Conservation (phyloP, 2,329 filamentous ascomycete genomes). For the Aspergillus aculeatinus region DNA sequence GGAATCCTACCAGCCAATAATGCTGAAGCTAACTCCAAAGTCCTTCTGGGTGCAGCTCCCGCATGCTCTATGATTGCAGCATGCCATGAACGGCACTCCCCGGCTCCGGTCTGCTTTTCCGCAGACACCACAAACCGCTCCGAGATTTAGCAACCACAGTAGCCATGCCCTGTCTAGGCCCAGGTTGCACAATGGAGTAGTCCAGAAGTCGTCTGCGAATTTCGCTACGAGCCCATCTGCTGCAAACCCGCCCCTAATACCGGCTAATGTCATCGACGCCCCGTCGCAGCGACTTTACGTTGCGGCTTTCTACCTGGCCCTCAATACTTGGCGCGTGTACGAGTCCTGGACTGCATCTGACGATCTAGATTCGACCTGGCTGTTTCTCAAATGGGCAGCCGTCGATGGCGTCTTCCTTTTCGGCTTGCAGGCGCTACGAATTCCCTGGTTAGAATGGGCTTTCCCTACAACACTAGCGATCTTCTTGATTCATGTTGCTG, state of each 20-base stretch:
- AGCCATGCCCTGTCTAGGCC: slow-evolving; percentile 25
- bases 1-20: too few relatives aligned
- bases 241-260: slow-evolving; percentile 65
- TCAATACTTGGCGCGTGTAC: slow-evolving; percentile 82
- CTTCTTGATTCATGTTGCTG: slow-evolving; percentile 68
- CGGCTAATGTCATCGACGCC: slow-evolving; percentile 77
- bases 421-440: slow-evolving; percentile 78
- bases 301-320: slow-evolving; percentile 70
- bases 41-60: slow-evolving; percentile 8
- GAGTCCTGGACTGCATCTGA: slow-evolving; percentile 80
- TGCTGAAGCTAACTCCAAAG: neutral
- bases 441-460: slow-evolving; percentile 95
- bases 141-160: slow-evolving; percentile 35
- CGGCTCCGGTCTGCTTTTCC: slow-evolving; percentile 80
- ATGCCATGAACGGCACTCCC: slow-evolving; percentile 82
- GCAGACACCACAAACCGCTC: slow-evolving; percentile 63
- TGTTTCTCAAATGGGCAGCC: slow-evolving; percentile 90
- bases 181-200: slow-evolving; percentile 24
- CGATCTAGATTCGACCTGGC: slow-evolving; percentile 80
- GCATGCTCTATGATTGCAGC: slow-evolving; percentile 34
- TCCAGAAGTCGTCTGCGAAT: slow-evolving; percentile 26
- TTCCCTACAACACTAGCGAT: slow-evolving; percentile 69
- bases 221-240: slow-evolving; percentile 22
- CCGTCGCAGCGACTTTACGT: slow-evolving; percentile 89
- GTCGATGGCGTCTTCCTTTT: slow-evolving; percentile 87